A percentile compares a stretch with the other conserved stretches of the same genome.
These are phyloP conservation scores for Botrytis paeoniae DNA, from an alignment of 2,329 filamentous ascomycete species.

Conservation along the genomic window DNA sequence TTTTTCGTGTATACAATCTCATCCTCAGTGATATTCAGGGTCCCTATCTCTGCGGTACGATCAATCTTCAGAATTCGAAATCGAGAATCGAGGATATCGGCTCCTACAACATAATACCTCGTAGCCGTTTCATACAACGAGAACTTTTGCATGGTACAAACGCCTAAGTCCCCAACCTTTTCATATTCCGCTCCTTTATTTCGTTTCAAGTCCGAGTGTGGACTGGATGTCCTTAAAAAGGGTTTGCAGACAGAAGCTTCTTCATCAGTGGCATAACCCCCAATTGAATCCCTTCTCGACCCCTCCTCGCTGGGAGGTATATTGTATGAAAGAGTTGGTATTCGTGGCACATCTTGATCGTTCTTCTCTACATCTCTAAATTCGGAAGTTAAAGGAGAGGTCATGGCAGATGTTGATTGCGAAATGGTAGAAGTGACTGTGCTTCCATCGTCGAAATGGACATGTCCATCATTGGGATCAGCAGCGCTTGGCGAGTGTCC, in stretches of 20 bases:
- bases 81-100: constrained; percentile 81
- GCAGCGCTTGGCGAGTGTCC: constrained; percentile 32
- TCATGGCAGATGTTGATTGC: constrained; percentile 36
- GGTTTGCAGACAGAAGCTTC: constrained; percentile 57
- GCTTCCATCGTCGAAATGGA: constrained; percentile 32
- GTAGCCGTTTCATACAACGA: constrained; percentile 95
- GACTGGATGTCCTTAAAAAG: constrained; percentile 55
- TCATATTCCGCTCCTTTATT: constrained; percentile 36
- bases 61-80: constrained; percentile 96
- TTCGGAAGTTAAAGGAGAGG: constrained; percentile 36
- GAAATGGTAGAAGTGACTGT: constrained; percentile 29
- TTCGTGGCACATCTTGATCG: constrained; percentile 31
- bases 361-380: constrained; percentile 28
- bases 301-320: constrained; percentile 25
- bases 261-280: constrained; percentile 52
- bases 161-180: constrained; percentile 43
- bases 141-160: constrained; percentile 83
- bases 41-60: constrained; percentile 74
- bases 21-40: constrained; percentile 85
- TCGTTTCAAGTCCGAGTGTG: constrained; percentile 32
- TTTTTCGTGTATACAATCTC: constrained; percentile 90
- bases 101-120: constrained; percentile 90
- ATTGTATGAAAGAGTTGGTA: constrained; percentile 31
- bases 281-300: constrained; percentile 26
- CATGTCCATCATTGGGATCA: constrained; percentile 28